These are phyloP conservation scores for Capsella bursapastoris DNA, from an alignment of 345 rosid genomes.

Conservation along the genomic window DNA sequence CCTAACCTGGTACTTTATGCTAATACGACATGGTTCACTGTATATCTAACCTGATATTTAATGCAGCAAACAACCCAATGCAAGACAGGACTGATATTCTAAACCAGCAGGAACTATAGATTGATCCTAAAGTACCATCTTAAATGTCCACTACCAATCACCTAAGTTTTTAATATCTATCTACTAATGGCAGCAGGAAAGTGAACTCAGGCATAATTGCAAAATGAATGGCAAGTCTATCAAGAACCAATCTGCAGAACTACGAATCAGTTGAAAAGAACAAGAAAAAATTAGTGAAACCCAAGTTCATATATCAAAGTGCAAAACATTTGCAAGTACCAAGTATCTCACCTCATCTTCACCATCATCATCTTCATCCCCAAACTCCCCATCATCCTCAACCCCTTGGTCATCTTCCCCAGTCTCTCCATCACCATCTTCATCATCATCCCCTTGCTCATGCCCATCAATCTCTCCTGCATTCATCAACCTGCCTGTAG, in stretches of 20 bases:
- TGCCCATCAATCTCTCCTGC: constrained; percentile 81
- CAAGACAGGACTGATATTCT: background rate
- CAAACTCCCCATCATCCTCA: constrained; percentile 54
- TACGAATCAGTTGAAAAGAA: background rate
- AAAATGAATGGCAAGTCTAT: background rate
- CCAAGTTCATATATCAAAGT: background rate
- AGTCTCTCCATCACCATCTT: constrained; percentile 66
- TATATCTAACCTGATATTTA: background rate
- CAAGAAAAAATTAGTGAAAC: background rate
- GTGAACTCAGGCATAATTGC: background rate
- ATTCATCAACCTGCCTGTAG: constrained; percentile 50
- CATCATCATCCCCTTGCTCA: constrained; percentile 75
- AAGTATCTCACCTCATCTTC: constrained; percentile 69
- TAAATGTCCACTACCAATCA: background rate
- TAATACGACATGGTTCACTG: background rate
- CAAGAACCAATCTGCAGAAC: constrained; percentile 2
- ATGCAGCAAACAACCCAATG: constrained; percentile 14
- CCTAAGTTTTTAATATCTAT: background rate
- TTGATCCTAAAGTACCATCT: background rate
- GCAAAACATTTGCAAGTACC: background rate
- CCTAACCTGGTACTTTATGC: background rate
- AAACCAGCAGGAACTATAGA: background rate
- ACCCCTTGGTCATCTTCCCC: constrained; percentile 62
- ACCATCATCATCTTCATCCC: constrained; percentile 51
- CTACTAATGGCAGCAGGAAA: background rate